A percentile compares a stretch with the other conserved stretches of the same genome.
phyloP scores from a whole-genome alignment of 345 rosid genomes.

The Aquilaria sinensis region DNA sequence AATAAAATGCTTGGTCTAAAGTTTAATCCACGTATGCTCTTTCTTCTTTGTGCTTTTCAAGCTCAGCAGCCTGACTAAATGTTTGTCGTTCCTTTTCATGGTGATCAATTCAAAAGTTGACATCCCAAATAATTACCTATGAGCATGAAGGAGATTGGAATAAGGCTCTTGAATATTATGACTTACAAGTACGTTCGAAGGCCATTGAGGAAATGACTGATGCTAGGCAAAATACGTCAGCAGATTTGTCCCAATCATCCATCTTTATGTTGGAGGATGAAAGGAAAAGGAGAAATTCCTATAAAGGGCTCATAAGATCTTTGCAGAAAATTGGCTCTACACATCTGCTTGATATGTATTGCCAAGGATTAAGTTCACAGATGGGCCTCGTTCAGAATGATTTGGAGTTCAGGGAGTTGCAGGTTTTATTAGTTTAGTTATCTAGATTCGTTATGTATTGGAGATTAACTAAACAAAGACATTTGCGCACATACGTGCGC shows the following conservation, averaged over 20 bases:
- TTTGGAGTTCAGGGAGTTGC: conserved; percentile 75
- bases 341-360: conserved; percentile 82
- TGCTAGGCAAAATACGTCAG: conserved; percentile 28
- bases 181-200: conserved; percentile 76
- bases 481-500: not conserved
- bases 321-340: conserved; percentile 91
- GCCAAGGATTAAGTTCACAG: conserved; percentile 74
- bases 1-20: not conserved
- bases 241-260: conserved; percentile 25
- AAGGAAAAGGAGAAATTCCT: conserved; percentile 54
- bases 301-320: conserved; percentile 83
- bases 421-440: conserved; percentile 37
- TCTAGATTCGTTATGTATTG: not conserved
- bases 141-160: conserved; percentile 98
- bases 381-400: conserved; percentile 68
- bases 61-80: conserved; percentile 1
- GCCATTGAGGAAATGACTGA: conserved; percentile 28
- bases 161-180: conserved; percentile 93
- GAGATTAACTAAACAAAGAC: not conserved
- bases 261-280: conserved; percentile 35
- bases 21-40: not conserved
- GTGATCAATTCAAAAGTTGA: conserved; percentile 40
- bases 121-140: conserved; percentile 82
- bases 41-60: not conserved
- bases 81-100: conserved; percentile 20